Conservation (phyloP, 1,284 basidiomycete species). For the Ustilago nuda region DNA sequence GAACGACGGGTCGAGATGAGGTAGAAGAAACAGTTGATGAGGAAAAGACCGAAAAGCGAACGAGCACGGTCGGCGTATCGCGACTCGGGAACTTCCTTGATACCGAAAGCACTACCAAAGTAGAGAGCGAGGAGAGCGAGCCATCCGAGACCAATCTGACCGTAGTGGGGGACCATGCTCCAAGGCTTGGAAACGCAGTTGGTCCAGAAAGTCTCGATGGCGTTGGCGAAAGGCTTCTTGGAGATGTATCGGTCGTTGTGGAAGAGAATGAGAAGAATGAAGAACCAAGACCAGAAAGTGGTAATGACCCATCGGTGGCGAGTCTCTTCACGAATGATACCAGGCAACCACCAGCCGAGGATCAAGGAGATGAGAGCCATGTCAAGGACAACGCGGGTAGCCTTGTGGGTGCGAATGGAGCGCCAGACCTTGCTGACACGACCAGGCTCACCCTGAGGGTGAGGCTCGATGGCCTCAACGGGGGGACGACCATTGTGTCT, state of each 20-base stretch:
- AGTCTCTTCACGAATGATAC: slow-evolving; percentile 51
- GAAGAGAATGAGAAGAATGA: slow-evolving; percentile 65
- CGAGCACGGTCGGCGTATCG: slow-evolving; percentile 54
- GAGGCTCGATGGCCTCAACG: slow-evolving; percentile 43
- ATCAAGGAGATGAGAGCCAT: slow-evolving; percentile 43
- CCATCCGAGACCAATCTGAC: slow-evolving; percentile 56
- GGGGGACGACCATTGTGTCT: slow-evolving; percentile 33
- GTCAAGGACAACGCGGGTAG: slow-evolving; percentile 40
- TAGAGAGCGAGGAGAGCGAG: slow-evolving; percentile 52
- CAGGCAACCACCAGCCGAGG: slow-evolving; percentile 56
- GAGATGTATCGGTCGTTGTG: slow-evolving; percentile 63
- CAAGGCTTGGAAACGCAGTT: slow-evolving; percentile 50
- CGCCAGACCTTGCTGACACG: slow-evolving; percentile 41
- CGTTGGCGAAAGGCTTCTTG: slow-evolving; percentile 57
- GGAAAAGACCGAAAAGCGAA: slow-evolving; percentile 57
- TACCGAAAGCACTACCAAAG: slow-evolving; percentile 61
- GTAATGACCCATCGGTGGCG: slow-evolving; percentile 56
- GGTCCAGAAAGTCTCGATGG: slow-evolving; percentile 47
- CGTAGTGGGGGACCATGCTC: slow-evolving; percentile 54
- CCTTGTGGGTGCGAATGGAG: slow-evolving; percentile 46
- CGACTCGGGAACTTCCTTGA: slow-evolving; percentile 54
- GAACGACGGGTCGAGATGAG: slow-evolving; percentile 48
- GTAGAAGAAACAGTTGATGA: slow-evolving; percentile 62
- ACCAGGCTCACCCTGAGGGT: slow-evolving; percentile 49
- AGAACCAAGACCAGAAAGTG: slow-evolving; percentile 61